These are phyloP conservation scores for Leptomonas seymouri DNA, from an alignment of 208 protist genomes.

Conservation along the genomic window DNA sequence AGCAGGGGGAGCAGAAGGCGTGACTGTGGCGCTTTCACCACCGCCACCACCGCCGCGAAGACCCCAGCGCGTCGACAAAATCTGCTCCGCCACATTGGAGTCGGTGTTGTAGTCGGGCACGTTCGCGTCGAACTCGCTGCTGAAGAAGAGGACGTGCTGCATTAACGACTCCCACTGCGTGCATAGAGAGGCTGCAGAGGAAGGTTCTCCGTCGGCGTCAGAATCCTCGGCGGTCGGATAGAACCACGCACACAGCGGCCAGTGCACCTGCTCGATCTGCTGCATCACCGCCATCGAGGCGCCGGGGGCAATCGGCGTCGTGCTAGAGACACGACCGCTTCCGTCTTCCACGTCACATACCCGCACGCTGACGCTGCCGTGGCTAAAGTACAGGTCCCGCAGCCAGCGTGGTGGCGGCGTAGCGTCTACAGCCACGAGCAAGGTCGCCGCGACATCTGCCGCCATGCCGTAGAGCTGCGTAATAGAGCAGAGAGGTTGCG, in stretches of 20 bases:
- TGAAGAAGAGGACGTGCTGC: slow-evolving; percentile 46
- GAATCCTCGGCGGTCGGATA: slow-evolving; percentile 17
- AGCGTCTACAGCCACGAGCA: slow-evolving; percentile 27
- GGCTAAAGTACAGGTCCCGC: slow-evolving; percentile 18
- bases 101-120: slow-evolving; percentile 28
- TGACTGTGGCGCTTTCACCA: background rate
- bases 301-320: background rate
- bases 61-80: slow-evolving; percentile 30
- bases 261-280: slow-evolving; percentile 21
- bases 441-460: slow-evolving; percentile 13
- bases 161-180: slow-evolving; percentile 28
- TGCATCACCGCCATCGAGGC: background rate
- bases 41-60: background rate
- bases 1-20: background rate
- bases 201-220: slow-evolving; percentile 7
- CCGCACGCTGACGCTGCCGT: slow-evolving; percentile 12
- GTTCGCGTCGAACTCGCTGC: slow-evolving; percentile 33
- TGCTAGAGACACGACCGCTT: background rate
- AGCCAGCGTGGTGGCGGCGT: slow-evolving; percentile 24
- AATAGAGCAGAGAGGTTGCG: slow-evolving; percentile 13
- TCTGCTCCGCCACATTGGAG: slow-evolving; percentile 28
- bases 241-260: slow-evolving; percentile 43
- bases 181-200: slow-evolving; percentile 21
- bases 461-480: slow-evolving; percentile 14
- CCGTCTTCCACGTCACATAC: background rate